Evolutionary conservation across 345 rosid species (phyloP), one percentile per base, ranked within the genome.

Genomic region (Populus davidiana): DNA sequence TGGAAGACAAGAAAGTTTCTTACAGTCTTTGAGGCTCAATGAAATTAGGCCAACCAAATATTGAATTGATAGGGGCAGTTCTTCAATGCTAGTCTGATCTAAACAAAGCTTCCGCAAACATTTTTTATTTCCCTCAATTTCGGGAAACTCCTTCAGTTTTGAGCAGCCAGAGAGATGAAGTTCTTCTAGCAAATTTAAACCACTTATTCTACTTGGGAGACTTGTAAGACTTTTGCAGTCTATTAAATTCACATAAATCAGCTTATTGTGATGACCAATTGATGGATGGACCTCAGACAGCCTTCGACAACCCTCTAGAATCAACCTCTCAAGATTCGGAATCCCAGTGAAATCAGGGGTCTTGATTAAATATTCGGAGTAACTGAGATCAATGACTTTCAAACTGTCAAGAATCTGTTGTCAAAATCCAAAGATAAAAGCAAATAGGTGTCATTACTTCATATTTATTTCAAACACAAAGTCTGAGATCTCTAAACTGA

Each of bases 11-110:
- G 14, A 39, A 14, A 84, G 86, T 16, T 74, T 79, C 17, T 23
- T 73, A 74, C 90, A 87, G 5, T 41, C 67, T 72, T 47, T 81
- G 47, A 87, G 49, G 69, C 68, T 72, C 64, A 87, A 23, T 2
- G 41, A 12, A 5, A 14, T 49, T 14, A 87, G 83, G 31, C 41
- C 64, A 13, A 73, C 66, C 5, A 80, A 80, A 38, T 33, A 33
- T 52, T 81, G 80, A 20, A 84, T n/a, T 0, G 90, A 78, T 8
- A 82, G 70, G 35, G 35, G 35, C 35, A 33, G 35, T 33, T 33
- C 35, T 33, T 33, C 35, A 33, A 33, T 33, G 35, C 35, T 33
- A 33, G 35, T 33, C 35, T 33, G 35, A 33, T 33, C 35, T 33
- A 33, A 33, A 33, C 35, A 33, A 33, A 33, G 35, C 35, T 33